These are phyloP conservation scores for Pythium sukuiense DNA, from an alignment of 352 stramenopile genomes.

Conservation along the genomic window DNA sequence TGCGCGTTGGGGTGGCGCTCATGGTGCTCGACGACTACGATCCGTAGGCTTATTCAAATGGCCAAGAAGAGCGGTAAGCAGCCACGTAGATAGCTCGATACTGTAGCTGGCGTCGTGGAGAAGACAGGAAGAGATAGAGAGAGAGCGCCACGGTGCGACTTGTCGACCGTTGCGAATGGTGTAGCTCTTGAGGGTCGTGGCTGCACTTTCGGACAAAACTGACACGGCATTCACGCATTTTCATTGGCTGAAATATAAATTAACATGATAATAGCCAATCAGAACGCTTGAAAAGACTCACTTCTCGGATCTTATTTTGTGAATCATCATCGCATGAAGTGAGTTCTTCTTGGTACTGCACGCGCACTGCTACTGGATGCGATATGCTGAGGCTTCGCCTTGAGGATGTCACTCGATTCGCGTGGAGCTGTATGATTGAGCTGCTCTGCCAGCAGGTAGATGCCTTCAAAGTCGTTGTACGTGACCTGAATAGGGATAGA, in stretches of 20 bases:
- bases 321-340: not conserved
- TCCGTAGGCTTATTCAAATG: not conserved
- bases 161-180: constrained; percentile 1
- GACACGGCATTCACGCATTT: not conserved
- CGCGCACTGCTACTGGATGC: not conserved
- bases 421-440: constrained; percentile 15
- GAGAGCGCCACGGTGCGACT: not conserved
- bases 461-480: constrained; percentile 66
- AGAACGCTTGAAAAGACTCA: not conserved
- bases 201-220: constrained; percentile 16
- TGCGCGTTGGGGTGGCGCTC: not conserved
- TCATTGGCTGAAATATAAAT: constrained; percentile 18
- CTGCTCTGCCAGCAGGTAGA: constrained; percentile 49
- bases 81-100: not conserved
- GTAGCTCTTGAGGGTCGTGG: constrained; percentile 4
- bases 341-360: not conserved
- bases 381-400: not conserved
- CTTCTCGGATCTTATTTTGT: not conserved
- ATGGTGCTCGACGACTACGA: not conserved
- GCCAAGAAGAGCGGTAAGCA: not conserved
- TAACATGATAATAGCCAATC: constrained; percentile 5
- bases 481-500: constrained; percentile 40
- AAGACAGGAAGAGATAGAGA: not conserved
- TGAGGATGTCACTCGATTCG: not conserved
- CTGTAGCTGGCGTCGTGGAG: not conserved